These are phyloP conservation scores for Yamadazyma spencermartinsiae DNA, from an alignment of 1,139 yeast species.

Conservation along the genomic window DNA sequence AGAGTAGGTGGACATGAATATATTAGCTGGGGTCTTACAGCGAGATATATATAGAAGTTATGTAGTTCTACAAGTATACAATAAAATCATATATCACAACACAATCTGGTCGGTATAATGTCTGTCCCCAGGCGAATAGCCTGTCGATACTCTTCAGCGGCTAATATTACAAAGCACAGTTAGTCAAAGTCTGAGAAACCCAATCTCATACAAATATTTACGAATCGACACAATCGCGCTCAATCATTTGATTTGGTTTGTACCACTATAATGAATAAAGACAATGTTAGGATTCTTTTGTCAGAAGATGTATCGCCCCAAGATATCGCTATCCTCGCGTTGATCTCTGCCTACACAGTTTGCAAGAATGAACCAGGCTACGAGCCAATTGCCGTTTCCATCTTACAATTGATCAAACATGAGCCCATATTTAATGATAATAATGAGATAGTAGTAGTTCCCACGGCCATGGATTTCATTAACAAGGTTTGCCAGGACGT, in stretches of 20 bases:
- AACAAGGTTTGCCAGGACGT: slow-evolving; percentile 11
- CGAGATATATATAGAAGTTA: slow-evolving; percentile 2
- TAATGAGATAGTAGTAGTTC: slow-evolving; percentile 26
- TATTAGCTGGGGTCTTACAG: too few species aligned
- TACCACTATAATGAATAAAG: slow-evolving; percentile 5
- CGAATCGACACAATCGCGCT: too few species aligned
- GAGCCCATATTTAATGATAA: slow-evolving; percentile 25
- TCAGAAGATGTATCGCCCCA: slow-evolving; percentile 40
- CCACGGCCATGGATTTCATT: slow-evolving; percentile 29
- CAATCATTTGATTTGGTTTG: too few species aligned
- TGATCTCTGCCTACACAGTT: slow-evolving; percentile 4
- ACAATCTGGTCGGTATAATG: too few species aligned
- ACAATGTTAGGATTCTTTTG: slow-evolving; percentile 14
- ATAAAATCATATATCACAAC: too few species aligned
- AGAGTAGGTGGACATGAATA: too few species aligned
- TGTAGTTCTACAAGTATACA: not conserved
- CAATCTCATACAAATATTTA: too few species aligned
- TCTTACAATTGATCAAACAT: slow-evolving; percentile 26
- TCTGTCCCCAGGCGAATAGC: too few species aligned
- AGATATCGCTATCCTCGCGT: slow-evolving; percentile 27
- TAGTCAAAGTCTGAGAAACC: too few species aligned
- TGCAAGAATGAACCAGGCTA: not conserved
- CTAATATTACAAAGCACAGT: too few species aligned
- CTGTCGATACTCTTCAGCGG: too few species aligned
- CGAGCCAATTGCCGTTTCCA: slow-evolving; percentile 9